Evolutionary conservation across 2,329 filamentous ascomycete genomes (phyloP).

Genomic region (Calonectria ilicicola): DNA sequence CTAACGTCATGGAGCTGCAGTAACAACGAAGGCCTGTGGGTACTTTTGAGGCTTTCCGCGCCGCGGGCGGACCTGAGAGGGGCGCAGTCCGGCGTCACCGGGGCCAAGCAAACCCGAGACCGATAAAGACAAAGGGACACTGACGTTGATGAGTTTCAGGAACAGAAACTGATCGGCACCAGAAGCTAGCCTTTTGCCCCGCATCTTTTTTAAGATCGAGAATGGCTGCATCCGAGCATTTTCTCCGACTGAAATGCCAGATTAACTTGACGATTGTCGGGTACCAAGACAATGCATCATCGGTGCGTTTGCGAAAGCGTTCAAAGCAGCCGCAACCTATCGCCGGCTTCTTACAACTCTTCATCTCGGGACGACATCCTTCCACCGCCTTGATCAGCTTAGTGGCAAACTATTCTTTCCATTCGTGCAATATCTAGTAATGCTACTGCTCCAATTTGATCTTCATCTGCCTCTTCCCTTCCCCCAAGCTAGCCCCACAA

Average conservation of each 20-base stretch:
- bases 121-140: background rate
- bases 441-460: too few species aligned
- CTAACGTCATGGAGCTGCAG: slow-evolving; percentile 6
- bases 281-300: too few species aligned
- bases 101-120: background rate
- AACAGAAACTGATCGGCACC: background rate
- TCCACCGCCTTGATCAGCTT: too few species aligned
- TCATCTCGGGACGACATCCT: too few species aligned
- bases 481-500: too few species aligned
- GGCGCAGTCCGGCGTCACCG: slow-evolving; percentile 1
- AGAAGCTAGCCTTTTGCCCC: background rate
- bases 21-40: background rate
- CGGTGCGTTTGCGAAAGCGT: too few species aligned
- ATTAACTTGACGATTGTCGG: too few species aligned
- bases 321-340: too few species aligned
- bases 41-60: background rate
- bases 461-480: too few species aligned
- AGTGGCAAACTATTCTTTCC: too few species aligned
- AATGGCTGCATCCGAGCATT: background rate
- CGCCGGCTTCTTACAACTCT: too few species aligned
- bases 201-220: background rate
- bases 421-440: too few species aligned
- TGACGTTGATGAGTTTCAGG: background rate
- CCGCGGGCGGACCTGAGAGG: background rate
- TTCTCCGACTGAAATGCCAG: background rate